Conservation (phyloP, 495 filamentous ascomycete species). For the Geoglossum glabrum region DNA sequence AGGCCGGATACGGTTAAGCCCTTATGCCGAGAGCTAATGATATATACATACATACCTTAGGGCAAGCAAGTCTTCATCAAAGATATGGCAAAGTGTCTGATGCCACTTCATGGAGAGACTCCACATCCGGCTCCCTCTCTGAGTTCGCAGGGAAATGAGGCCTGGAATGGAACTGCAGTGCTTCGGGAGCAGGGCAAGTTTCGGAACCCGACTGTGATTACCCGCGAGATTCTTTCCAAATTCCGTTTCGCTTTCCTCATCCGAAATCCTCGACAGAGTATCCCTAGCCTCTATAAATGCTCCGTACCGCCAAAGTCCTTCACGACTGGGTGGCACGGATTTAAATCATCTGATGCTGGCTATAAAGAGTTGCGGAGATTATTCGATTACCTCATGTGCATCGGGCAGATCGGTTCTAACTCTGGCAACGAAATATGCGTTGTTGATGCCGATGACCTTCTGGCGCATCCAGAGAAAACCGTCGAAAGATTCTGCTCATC, state of each 20-base stretch:
- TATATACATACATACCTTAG: constrained; percentile 23
- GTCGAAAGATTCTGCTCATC: constrained; percentile 59
- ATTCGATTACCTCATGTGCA: constrained; percentile 57
- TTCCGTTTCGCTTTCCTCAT: constrained; percentile 96
- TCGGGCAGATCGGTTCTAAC: constrained; percentile 43
- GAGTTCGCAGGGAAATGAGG: constrained; percentile 17
- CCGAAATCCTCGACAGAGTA: constrained; percentile 68
- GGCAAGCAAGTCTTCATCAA: constrained; percentile 90
- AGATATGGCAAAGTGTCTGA: constrained; percentile 79
- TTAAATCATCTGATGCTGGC: constrained; percentile 70
- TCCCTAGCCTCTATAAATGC: constrained; percentile 87
- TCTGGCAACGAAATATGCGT: constrained; percentile 47
- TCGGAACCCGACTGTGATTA: constrained; percentile 74
- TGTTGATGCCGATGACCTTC: constrained; percentile 83
- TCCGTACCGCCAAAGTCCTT: constrained; percentile 66
- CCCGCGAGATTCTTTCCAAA: constrained; percentile 37
- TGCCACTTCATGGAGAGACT: constrained; percentile 45
- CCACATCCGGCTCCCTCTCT: constrained; percentile 60
- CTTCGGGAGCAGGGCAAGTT: background rate
- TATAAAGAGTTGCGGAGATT: constrained; percentile 68
- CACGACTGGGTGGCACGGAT: constrained; percentile 68
- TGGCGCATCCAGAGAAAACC: constrained; percentile 59
- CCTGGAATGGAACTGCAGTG: background rate
- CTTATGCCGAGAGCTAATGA: background rate
- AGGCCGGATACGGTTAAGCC: background rate